phyloP scores from a whole-genome alignment of 805 yeast species.

The Barnettozyma populi region DNA sequence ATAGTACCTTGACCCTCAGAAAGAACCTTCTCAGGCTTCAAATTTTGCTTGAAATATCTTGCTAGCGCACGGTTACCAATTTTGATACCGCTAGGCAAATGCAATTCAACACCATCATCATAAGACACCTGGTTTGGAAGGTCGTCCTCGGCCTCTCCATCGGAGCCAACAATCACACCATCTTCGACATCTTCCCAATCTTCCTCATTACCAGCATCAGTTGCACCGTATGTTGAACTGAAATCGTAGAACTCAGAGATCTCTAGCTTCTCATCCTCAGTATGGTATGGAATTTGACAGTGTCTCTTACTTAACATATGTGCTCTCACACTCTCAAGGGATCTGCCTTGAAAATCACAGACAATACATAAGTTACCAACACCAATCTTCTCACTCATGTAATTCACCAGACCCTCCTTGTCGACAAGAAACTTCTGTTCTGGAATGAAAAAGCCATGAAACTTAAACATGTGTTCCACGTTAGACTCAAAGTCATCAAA shows the following conservation, averaged over 20 bases:
- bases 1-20: conserved; percentile 83
- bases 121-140: conserved; percentile 40
- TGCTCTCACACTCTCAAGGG: conserved; percentile 80
- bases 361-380: conserved; percentile 84
- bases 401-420: conserved; percentile 64
- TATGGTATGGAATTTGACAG: conserved; percentile 84
- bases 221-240: conserved; percentile 53
- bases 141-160: conserved; percentile 32
- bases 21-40: conserved; percentile 49
- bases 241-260: conserved; percentile 90
- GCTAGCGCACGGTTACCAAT: conserved; percentile 84
- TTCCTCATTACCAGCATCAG: conserved; percentile 27
- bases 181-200: conserved; percentile 36
- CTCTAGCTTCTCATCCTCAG: conserved; percentile 78
- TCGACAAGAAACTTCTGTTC: conserved; percentile 70
- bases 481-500: conserved; percentile 45
- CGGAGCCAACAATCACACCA: conserved; percentile 27
- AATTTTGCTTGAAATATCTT: conserved; percentile 72
- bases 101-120: conserved; percentile 62
- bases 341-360: conserved; percentile 81
- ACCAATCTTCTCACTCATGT: conserved; percentile 86
- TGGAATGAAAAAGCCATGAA: conserved; percentile 85
- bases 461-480: conserved; percentile 67
- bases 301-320: conserved; percentile 89
- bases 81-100: conserved; percentile 76